Conservation (phyloP, 495 filamentous ascomycete species). For the Aspergillus indologenus region DNA sequence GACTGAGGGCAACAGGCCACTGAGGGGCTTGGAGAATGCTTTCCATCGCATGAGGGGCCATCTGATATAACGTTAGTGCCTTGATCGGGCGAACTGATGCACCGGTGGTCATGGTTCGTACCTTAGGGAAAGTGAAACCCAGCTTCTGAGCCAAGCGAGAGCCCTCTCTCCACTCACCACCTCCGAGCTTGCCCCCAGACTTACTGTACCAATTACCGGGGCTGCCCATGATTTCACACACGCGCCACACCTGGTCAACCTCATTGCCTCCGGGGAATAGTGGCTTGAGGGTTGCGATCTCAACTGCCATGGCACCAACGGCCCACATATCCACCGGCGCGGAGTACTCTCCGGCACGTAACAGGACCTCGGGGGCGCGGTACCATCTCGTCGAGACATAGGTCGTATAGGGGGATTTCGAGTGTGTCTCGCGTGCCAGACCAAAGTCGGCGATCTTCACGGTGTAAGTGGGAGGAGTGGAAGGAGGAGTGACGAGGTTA, state of each 20-base stretch:
- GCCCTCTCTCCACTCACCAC: constrained; percentile 97
- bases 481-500: constrained; percentile 87
- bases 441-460: constrained; percentile 99
- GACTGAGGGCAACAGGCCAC: constrained; percentile 83
- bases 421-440: constrained; percentile 94
- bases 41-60: constrained; percentile 97
- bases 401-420: constrained; percentile 93
- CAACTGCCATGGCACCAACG: constrained; percentile 98
- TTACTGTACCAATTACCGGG: constrained; percentile 98
- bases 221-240: constrained; percentile 99
- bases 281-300: constrained; percentile 95
- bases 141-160: constrained; percentile 89
- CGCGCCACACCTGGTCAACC: constrained; percentile 98
- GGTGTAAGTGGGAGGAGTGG: constrained; percentile 87
- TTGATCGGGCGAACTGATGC: neutral
- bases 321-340: constrained; percentile 98
- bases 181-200: constrained; percentile 78
- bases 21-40: constrained; percentile 84
- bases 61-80: constrained; percentile 49
- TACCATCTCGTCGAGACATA: constrained; percentile 99
- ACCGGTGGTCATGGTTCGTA: constrained; percentile 24
- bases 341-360: constrained; percentile 95
- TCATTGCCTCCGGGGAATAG: constrained; percentile 97
- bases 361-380: constrained; percentile 89
- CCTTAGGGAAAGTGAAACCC: constrained; percentile 96